Base-by-base conservation (phyloP, 2,329 filamentous ascomycete species). In the Penicillium brevicompactum region DNA sequence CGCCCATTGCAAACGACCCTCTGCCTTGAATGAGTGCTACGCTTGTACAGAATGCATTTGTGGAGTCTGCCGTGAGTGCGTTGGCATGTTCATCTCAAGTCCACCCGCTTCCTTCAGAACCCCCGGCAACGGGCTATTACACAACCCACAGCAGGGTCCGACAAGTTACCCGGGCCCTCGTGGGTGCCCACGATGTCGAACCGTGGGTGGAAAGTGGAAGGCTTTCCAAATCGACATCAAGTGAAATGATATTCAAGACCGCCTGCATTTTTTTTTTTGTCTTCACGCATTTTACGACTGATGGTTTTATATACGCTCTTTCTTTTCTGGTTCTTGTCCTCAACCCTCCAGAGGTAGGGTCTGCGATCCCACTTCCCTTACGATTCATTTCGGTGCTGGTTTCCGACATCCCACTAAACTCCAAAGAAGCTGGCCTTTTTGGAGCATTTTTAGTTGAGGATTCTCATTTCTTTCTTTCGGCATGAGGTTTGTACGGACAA, bases 31-130 rank as follows among this genome's bases (percentile, higher is more conserved):
- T 67, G 89, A 93, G 67, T 94, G 91, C 32, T 97, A 92, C 69
- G 93, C 93, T 21, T 97, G 93, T 73, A 96, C 92, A 1, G 92
- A 97, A 74, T 97, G 94, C 73, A 96, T 97, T 60, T 96, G 91
- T 71, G 93, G 92, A 14, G 83, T 97, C 47, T 97, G 94, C 74
- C 86, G 88, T 60, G 86, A 91, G 56, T 97, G 93, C 67, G 91
- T 97, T 55, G 68, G 70, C 51, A 70, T 75, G 69, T 77, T 78
- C 62, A 73, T 77, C 49, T 69, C 71, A 58, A 76, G 75, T 56
- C 74, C 76, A 18, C 70, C 75, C 0, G 65, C 71, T 14, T 70
- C 72, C 1, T 74, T 75, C 51, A 60, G 72, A 16, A 76, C 70
- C 47, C 67, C 67, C 3, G 65, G 64, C 2, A 70, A 69, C 47